Percentiles rank a stretch among this genome's conserved stretches.
Evolutionary conservation across 257 asterid genomes (phyloP).

Genomic region (Ballota nigra): DNA sequence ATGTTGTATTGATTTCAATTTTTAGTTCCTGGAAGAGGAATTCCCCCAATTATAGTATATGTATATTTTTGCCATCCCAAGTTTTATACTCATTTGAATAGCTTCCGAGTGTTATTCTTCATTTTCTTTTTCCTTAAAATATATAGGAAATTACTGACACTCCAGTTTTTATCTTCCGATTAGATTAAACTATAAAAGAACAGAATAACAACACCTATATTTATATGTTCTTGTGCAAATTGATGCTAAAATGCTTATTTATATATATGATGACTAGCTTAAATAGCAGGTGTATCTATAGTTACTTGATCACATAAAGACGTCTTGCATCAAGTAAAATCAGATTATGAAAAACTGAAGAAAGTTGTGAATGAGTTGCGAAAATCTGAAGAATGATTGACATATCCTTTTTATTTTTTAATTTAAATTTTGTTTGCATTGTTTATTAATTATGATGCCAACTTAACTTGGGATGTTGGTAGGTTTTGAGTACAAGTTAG

Average conservation of each 20-base stretch:
- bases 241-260: constrained; percentile 15
- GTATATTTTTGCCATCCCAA: no score
- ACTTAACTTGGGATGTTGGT: constrained; percentile 47
- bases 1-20: no score
- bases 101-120: no score
- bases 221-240: no score
- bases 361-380: constrained; percentile 80
- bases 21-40: no score
- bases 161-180: no score
- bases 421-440: neutral
- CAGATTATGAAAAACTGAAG: constrained; percentile 73
- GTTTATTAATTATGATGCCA: constrained; percentile 4
- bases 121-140: no score
- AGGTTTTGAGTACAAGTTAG: constrained; percentile 89
- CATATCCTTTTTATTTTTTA: neutral
- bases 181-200: no score
- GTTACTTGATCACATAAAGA: constrained; percentile 75
- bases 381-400: constrained; percentile 65
- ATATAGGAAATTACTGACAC: no score
- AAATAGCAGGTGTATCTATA: constrained; percentile 28
- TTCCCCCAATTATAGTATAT: no score
- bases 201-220: no score
- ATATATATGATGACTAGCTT: neutral
- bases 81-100: no score
- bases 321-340: constrained; percentile 60